Evolutionary conservation across 352 stramenopile species (phyloP).

Genomic region (Globisporangium carolinianum): DNA sequence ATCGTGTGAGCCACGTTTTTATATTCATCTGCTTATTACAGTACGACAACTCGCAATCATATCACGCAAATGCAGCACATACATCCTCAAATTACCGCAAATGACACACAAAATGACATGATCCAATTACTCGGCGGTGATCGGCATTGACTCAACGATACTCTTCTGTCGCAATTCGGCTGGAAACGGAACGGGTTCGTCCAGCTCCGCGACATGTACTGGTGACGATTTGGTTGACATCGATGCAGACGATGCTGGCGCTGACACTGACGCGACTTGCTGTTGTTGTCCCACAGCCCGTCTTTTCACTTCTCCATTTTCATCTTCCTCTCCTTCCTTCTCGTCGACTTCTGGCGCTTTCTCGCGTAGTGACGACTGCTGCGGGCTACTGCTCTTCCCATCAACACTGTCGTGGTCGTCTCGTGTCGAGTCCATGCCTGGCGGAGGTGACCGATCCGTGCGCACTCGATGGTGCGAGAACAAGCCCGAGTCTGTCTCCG

Average conservation of each 20-base stretch:
- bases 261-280: not conserved
- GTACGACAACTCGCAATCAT: no score
- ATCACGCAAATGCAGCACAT: no score
- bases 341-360: not conserved
- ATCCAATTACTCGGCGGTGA: not conserved
- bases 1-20: no score
- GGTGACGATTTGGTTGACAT: not conserved
- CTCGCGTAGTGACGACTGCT: not conserved
- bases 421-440: constrained; percentile 65
- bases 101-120: no score
- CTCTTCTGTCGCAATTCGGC: not conserved
- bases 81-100: no score
- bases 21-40: no score
- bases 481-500: not conserved
- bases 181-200: not conserved
- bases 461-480: constrained; percentile 28
- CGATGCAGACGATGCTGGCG: not conserved
- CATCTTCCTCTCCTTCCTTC: not conserved
- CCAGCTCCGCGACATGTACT: not conserved
- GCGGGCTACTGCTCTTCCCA: not conserved
- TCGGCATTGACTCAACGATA: constrained; percentile 3
- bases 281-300: no score
- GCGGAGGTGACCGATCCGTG: constrained; percentile 60
- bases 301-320: not conserved
- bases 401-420: constrained; percentile 17